phyloP scores from a whole-genome alignment of 2,329 filamentous ascomycete species.

The Podosphaera fusca region DNA sequence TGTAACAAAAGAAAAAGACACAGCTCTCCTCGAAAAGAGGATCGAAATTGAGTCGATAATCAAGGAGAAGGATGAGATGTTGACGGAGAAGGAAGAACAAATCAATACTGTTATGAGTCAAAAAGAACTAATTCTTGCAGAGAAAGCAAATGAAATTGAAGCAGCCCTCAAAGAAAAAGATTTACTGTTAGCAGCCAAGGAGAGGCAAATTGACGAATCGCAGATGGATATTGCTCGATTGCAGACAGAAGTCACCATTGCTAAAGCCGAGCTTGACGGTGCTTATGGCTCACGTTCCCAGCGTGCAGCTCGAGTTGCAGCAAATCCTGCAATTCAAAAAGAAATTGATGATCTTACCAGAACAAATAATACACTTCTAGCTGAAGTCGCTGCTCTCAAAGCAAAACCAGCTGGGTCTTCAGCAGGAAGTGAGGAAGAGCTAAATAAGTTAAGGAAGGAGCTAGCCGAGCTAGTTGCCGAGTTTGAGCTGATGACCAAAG shows the following conservation, averaged over 20 bases:
- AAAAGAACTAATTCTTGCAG: neutral
- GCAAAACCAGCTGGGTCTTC: constrained; percentile 3
- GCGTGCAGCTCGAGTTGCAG: constrained; percentile 40
- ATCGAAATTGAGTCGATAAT: constrained; percentile 5
- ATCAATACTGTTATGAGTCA: neutral
- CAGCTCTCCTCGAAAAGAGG: no score
- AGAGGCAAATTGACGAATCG: constrained; percentile 27
- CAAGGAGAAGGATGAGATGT: constrained; percentile 7
- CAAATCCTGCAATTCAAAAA: constrained; percentile 31
- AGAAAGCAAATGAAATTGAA: constrained; percentile 9
- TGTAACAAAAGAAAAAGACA: no score
- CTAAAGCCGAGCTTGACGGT: constrained; percentile 72
- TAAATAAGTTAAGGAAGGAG: constrained; percentile 36
- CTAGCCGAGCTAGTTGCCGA: constrained; percentile 43
- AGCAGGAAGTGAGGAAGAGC: constrained; percentile 8
- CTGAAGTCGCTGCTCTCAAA: constrained; percentile 12
- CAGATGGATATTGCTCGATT: constrained; percentile 41
- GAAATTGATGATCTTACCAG: constrained; percentile 32
- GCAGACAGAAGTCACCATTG: constrained; percentile 69
- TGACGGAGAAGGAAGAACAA: constrained; percentile 8
- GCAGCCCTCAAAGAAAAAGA: neutral
- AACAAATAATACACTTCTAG: constrained; percentile 17
- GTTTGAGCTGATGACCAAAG: constrained; percentile 46
- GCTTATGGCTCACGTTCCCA: constrained; percentile 65
- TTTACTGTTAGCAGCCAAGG: constrained; percentile 14